phyloP scores from a whole-genome alignment of 2,329 filamentous ascomycete genomes.

The Periconia sp. region DNA sequence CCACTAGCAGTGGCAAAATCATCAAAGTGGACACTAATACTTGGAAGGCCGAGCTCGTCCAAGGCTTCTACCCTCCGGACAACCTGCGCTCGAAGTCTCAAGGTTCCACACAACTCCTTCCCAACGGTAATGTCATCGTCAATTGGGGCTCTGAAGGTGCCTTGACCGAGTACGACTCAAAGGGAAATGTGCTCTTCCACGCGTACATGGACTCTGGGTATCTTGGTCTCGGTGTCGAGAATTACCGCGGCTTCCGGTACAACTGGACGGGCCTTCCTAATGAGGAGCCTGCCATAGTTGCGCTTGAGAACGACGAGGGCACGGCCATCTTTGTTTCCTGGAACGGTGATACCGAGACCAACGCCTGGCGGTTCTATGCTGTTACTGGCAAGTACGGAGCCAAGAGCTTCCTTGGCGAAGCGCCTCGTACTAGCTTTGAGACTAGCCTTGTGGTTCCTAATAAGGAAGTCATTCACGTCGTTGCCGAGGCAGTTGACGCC shows the following conservation, averaged over 20 bases:
- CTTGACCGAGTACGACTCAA: constrained; percentile 54
- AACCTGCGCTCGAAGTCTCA: constrained; percentile 49
- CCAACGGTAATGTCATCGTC: constrained; percentile 54
- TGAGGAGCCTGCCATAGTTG: constrained; percentile 26
- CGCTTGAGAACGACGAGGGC: constrained; percentile 25
- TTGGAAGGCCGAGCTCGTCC: constrained; percentile 23
- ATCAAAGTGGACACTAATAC: constrained; percentile 19
- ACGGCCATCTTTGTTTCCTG: constrained; percentile 30
- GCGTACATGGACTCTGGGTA: constrained; percentile 35
- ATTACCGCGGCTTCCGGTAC: constrained; percentile 47
- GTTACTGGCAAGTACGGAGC: constrained; percentile 9
- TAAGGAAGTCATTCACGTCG: constrained; percentile 12
- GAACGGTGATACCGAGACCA: constrained; percentile 37
- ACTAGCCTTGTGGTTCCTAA: constrained; percentile 14
- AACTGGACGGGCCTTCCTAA: constrained; percentile 31
- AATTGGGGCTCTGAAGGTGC: constrained; percentile 58
- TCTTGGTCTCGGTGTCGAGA: constrained; percentile 41
- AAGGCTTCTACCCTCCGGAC: constrained; percentile 24
- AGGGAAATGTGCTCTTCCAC: constrained; percentile 51
- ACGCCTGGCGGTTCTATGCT: constrained; percentile 43
- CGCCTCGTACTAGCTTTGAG: constrained; percentile 19
- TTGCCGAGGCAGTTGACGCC: constrained; percentile 20
- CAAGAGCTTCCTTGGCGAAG: constrained; percentile 17
- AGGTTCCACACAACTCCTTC: constrained; percentile 51
- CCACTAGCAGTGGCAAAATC: constrained; percentile 28